Base-by-base conservation (phyloP, 495 filamentous ascomycete species). In the Talaromyces proteolyticus region DNA sequence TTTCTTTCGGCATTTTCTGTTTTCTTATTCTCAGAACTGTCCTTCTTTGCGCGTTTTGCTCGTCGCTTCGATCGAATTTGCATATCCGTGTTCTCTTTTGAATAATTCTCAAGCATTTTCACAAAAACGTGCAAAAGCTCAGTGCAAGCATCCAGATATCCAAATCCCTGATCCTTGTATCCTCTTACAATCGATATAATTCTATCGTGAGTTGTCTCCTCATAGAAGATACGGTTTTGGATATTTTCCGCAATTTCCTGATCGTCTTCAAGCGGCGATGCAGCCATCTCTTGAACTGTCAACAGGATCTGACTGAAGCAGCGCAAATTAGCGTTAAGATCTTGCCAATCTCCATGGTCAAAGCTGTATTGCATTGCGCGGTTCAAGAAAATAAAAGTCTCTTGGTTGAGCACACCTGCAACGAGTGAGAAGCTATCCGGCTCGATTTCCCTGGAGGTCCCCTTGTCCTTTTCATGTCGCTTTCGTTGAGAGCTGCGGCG, bases 241-340 rank as follows among this genome's bases (percentile, higher is more conserved):
- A 95, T 96, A 54, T 98, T 99, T 58, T 99, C 92, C 4, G 94
- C 94, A 57, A 99, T 96, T 53, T 97, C 94, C 64, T 94, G 88
- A 57, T 99, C 89, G 8, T 97, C 94, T 53, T 96, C 92, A 20
- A 89, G 74, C 0, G 80, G 79, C 0, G 88, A 92, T 36, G 85
- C 79, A 3, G 83, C 73, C 94, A 99, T 99, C 51, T 95, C 89
- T 59, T 96, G 92, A 3, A 96, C 85, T 0, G 91, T 96, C 37
- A 96, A 74, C n/a, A 98, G 73, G 42, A 85, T 72, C 44, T 80
- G 74, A 2, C 76, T 78, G 61, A 95, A 94, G 58, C 89, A 95
- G 42, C 88, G 84, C 86, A 96, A 95, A 37, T 85, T 84, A 3
- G 92, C 83, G 45, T 90, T 89, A 16, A 96, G 67, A 54, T 91